Evolutionary conservation across 2,329 filamentous ascomycete genomes (phyloP).

Genomic region (Hymenotorrendiella dingleyae): DNA sequence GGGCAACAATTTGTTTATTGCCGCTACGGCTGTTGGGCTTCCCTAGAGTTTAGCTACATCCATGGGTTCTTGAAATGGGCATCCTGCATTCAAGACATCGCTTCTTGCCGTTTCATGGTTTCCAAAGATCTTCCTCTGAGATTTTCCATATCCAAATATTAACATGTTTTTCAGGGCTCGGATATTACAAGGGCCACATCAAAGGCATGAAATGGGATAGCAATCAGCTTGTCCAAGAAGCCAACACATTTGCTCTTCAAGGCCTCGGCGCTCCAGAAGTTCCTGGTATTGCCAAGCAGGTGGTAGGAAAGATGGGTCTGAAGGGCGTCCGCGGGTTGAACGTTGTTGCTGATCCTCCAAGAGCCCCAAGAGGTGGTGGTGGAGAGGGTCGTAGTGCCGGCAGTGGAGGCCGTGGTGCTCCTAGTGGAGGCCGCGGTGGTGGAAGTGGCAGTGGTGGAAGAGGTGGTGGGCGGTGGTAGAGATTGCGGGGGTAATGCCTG

Average conservation of each 20-base stretch:
- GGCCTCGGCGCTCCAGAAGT: conserved; percentile 41
- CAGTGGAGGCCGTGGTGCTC: not conserved
- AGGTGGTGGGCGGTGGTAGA: conserved; percentile 11
- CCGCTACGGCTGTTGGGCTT: no score
- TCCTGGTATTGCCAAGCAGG: conserved; percentile 40
- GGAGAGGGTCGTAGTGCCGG: conserved; percentile 15
- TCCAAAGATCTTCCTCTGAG: not conserved
- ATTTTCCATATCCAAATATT: not conserved
- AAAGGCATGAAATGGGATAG: conserved; percentile 34
- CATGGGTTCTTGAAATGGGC: no score
- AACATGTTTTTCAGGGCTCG: conserved; percentile 34
- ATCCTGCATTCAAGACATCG: no score
- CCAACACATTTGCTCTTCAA: conserved; percentile 41
- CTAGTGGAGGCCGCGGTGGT: not conserved
- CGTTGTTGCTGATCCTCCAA: conserved; percentile 34
- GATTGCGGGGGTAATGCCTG: no score
- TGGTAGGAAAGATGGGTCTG: conserved; percentile 50
- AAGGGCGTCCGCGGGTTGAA: conserved; percentile 43
- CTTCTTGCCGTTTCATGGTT: no score
- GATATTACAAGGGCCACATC: conserved; percentile 43
- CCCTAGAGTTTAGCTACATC: no score
- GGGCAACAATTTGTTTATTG: no score
- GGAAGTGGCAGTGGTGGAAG: not conserved
- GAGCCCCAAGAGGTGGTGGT: conserved; percentile 16
- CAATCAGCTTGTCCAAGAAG: conserved; percentile 39